Evolutionary conservation across 306 rosid genomes (phyloP), one percentile per base, ranked within the genome.

Genomic region (Quercus variabilis): DNA sequence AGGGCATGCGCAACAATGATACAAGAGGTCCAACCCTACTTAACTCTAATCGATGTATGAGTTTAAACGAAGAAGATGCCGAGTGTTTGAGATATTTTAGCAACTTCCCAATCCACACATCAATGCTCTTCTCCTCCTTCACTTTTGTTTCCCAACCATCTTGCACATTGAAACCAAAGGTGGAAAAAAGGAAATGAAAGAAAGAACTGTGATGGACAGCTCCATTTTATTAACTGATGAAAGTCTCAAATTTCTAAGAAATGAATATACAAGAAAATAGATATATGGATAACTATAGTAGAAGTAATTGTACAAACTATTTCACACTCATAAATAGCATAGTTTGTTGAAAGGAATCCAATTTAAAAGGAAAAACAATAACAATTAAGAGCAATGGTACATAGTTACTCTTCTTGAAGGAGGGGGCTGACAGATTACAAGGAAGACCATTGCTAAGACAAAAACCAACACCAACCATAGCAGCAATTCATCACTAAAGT

Each of bases 371-470:
- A 46, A 46, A 46, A 11, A 46, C 6, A 35, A 35, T 38, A 46
- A 46, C 1, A 30, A 4, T 70, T 57, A 85, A 35, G 23, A 85
- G 62, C 87, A 87, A 68, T 26, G 80, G 82, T 67, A 83, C 20
- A 85, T 49, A 19, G 74, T 68, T 21, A 83, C 77, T 75, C 91
- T 84, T 71, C 77, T 80, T 8, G 33, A 76, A 23, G 80, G 86
- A 31, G 54, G 85, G 25, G 79, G 81, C 30, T 69, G 86, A 23
- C 83, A 79, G 23, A 77, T 0, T 51, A 74, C 30, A 26, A 87
- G 80, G 82, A 87, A 74, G 51, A 85, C 83, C 88, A 87, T 82
- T 13, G 80, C 87, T 26, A 85, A 55, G 49, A 80, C 78, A 54
- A 80, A 23, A 76, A 74, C 82, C 79, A 83, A 30, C 67, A 80